Conservation (phyloP, 169 alveolate genomes). For the Eimeria necatrix region DNA sequence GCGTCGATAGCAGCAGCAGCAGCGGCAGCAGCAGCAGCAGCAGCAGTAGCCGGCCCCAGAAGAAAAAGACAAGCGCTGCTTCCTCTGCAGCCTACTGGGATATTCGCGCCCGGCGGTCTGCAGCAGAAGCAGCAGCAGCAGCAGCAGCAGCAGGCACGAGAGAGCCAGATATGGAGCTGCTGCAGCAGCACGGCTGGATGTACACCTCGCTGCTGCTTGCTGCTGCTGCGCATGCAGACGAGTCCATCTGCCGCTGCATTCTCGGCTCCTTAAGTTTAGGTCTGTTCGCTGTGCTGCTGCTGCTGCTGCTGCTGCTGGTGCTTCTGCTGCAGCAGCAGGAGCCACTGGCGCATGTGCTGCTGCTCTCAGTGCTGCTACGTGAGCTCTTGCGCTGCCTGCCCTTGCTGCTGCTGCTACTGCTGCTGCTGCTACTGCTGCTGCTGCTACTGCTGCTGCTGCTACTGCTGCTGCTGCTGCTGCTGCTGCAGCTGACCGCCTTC, state of each 20-base stretch:
- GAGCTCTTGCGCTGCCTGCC: not conserved
- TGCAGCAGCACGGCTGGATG: not conserved
- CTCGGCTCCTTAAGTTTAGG: slow-evolving; percentile 9
- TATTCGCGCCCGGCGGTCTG: not conserved
- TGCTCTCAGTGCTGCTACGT: not conserved
- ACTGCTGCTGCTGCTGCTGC: slow-evolving; percentile 24
- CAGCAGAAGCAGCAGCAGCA: not conserved
- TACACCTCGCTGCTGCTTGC: not conserved
- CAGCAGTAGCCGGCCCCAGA: not conserved
- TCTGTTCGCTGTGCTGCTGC: not conserved
- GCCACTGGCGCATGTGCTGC: not conserved
- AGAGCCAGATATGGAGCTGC: not conserved
- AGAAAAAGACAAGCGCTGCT: not conserved
- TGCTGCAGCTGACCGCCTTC: not conserved
- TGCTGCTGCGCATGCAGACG: slow-evolving; percentile 36
- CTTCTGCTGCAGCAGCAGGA: not conserved
- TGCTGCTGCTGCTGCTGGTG: not conserved
- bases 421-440: not conserved
- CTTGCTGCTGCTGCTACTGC: not conserved
- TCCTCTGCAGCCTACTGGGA: not conserved
- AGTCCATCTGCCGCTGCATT: slow-evolving; percentile 11
- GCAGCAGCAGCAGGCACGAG: not conserved
- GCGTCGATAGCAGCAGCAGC: slow-evolving; percentile 1
- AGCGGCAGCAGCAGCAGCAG: slow-evolving; percentile 26
- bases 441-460: slow-evolving; percentile 8